Evolutionary conservation across 1,284 basidiomycete genomes (phyloP), one percentile per base, ranked within the genome.

Genomic region (Veloboletus limbatus): DNA sequence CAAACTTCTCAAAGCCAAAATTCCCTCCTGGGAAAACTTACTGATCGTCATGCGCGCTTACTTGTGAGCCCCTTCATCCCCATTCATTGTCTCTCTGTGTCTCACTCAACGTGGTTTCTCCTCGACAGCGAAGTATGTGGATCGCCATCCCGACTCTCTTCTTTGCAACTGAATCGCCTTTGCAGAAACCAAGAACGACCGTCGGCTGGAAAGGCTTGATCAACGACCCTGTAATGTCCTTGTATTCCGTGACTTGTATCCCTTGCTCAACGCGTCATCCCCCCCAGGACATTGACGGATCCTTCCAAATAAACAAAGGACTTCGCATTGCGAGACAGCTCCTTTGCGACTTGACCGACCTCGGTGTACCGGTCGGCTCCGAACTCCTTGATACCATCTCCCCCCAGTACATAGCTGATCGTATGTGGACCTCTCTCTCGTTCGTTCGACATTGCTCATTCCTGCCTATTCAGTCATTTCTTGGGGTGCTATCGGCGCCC

Each of bases 401-500:
- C 0, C 92, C 92, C 1, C 88, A 90, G 61, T 91, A 81, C 72
- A 81, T 89, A 38, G 75, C 83, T 36, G 88, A 86, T 60, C 74
- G 79, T 81, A 56, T 36, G 77, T 69, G 13, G 14, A 2, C 4
- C 6, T 22, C 26, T 33, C 20, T 45, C 32, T 39, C 16, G 26
- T 4, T 26, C 31, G 21, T 11, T 8, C n/a, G 7, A 49, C 21
- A 16, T 16, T 4, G 7, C 52, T 45, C 20, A 50, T 21, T 3
- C 2, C 10, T 6, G 1, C 18, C 3, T 27, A 26, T 17, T 10
- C 50, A 81, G 79, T 97, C 45, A 88, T 87, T 63, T 91, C 91
- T 42, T 99, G 96, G 96, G 96, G 96, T 40, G 96, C 96, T 6
- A 98, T 98, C 54, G 96, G 96, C 34, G 96, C 97, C 2, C 80